phyloP scores from a whole-genome alignment of 164 flowering plant species.

The Saururus chinensis region DNA sequence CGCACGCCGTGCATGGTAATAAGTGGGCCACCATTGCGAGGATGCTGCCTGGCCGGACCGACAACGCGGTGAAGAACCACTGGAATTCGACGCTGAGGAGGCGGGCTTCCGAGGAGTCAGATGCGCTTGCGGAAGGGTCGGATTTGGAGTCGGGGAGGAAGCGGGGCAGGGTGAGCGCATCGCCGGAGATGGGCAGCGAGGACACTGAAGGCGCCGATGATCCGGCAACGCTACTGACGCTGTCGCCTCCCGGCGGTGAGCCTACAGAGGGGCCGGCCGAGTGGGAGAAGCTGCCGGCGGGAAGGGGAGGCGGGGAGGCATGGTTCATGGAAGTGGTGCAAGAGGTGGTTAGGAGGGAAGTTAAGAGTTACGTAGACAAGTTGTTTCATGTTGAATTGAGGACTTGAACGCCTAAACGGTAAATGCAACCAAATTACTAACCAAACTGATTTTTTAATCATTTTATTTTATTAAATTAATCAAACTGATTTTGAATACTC shows the following conservation, averaged over 20 bases:
- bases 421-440: no score
- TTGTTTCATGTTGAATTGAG: not conserved
- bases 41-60: slow-evolving; percentile 62
- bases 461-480: no score
- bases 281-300: not conserved
- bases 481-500: no score
- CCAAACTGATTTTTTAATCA: no score
- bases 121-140: slow-evolving; percentile 12
- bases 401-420: no score
- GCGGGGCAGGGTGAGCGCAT: slow-evolving; percentile 6
- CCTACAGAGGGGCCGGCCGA: not conserved
- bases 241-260: slow-evolving; percentile 31
- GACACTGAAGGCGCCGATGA: slow-evolving; percentile 1
- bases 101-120: slow-evolving; percentile 11
- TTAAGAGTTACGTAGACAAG: slow-evolving; percentile 31
- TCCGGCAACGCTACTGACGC: slow-evolving; percentile 18
- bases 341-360: slow-evolving; percentile 50
- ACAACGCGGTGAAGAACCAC: slow-evolving; percentile 71
- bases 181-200: slow-evolving; percentile 3
- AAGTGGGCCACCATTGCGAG: slow-evolving; percentile 76
- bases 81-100: slow-evolving; percentile 60
- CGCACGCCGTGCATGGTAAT: slow-evolving; percentile 54
- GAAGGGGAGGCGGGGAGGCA: slow-evolving; percentile 13
- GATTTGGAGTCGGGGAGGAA: slow-evolving; percentile 19
- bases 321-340: slow-evolving; percentile 34